Conservation (phyloP, 208 protist genomes). For the Trichomonas vaginalis region DNA sequence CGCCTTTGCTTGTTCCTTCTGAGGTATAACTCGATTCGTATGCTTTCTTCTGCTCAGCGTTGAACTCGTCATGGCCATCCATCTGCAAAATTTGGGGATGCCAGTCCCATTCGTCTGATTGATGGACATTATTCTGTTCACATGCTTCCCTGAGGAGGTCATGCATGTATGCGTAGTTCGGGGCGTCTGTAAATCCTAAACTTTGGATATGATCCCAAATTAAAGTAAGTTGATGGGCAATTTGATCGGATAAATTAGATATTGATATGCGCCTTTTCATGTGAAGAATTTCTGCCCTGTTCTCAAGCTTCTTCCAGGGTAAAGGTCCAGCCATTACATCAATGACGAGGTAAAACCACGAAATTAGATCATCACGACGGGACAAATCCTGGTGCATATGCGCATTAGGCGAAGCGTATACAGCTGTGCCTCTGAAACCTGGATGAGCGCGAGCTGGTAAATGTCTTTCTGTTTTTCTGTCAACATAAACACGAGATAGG, state of each 20-base stretch:
- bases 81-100: conserved; percentile 2
- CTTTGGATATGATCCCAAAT: neutral
- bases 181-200: neutral
- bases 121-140: neutral
- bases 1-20: neutral
- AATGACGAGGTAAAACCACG: neutral
- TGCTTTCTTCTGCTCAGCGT: neutral
- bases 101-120: neutral
- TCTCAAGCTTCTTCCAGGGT: neutral
- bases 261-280: neutral
- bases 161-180: neutral
- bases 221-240: neutral
- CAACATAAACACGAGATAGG: neutral
- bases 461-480: neutral
- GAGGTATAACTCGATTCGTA: neutral
- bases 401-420: neutral
- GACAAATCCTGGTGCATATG: neutral
- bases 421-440: neutral
- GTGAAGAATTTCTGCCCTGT: neutral
- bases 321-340: neutral
- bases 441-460: neutral
- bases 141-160: neutral
- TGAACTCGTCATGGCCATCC: neutral
- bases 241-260: neutral
- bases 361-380: neutral